phyloP scores from a whole-genome alignment of 495 filamentous ascomycete genomes.

The Immersiella caudata region DNA sequence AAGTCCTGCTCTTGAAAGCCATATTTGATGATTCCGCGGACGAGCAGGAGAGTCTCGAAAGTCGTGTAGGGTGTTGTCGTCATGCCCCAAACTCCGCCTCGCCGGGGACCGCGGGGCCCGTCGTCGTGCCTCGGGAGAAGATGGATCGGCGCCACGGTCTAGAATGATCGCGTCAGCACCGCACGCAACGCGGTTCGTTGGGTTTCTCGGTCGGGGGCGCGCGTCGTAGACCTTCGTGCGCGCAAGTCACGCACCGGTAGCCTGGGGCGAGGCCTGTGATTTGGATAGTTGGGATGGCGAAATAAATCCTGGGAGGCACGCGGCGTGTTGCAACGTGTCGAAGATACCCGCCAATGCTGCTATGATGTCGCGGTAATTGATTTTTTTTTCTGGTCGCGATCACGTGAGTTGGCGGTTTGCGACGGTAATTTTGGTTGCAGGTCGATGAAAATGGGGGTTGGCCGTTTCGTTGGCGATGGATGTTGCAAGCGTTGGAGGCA shows the following conservation, averaged over 20 bases:
- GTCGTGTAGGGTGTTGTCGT: slow-evolving; percentile 71
- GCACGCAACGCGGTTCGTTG: not conserved
- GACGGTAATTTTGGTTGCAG: slow-evolving; percentile 15
- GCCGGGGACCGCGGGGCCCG: slow-evolving; percentile 58
- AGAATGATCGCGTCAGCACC: slow-evolving; percentile 18
- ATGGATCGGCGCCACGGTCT: slow-evolving; percentile 58
- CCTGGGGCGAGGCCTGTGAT: not conserved
- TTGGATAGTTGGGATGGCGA: not conserved
- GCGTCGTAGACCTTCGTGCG: not conserved
- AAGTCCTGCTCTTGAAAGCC: slow-evolving; percentile 69
- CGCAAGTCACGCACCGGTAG: slow-evolving; percentile 13
- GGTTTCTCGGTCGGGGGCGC: slow-evolving; percentile 23
- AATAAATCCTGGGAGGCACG: not conserved
- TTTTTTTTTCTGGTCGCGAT: slow-evolving; percentile 44
- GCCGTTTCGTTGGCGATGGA: slow-evolving; percentile 8
- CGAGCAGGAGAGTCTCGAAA: slow-evolving; percentile 86
- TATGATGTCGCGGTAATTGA: slow-evolving; percentile 23
- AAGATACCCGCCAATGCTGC: not conserved
- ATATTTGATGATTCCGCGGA: slow-evolving; percentile 75
- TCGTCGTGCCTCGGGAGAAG: slow-evolving; percentile 48
- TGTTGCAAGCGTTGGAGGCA: not conserved
- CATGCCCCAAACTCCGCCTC: slow-evolving; percentile 59
- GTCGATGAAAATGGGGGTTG: not conserved
- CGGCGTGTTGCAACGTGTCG: not conserved
- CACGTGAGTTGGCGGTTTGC: slow-evolving; percentile 42